A percentile compares a stretch with the other conserved stretches of the same genome.
These are phyloP conservation scores for Alectoria sarmentosa DNA, from an alignment of 495 filamentous ascomycete species.

Conservation along the genomic window DNA sequence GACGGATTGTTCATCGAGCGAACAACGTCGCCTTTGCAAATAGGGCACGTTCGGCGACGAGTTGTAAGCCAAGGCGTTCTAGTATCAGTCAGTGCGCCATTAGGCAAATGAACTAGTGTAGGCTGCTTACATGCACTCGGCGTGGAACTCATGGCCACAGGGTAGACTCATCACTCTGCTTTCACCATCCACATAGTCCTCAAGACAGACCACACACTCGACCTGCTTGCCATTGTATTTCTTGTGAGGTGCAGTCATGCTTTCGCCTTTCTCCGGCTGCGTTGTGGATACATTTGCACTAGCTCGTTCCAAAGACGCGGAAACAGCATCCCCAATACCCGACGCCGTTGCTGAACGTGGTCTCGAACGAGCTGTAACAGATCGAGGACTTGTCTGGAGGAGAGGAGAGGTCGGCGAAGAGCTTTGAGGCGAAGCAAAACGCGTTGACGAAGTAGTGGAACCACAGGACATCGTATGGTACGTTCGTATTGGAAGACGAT, in stretches of 20 bases:
- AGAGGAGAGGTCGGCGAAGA: constrained; percentile 72
- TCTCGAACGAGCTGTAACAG: constrained; percentile 42
- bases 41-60: constrained; percentile 88
- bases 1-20: constrained; percentile 44
- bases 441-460: constrained; percentile 48
- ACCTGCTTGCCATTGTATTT: constrained; percentile 82
- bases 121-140: constrained; percentile 89
- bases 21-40: constrained; percentile 97
- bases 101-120: neutral
- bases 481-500: constrained; percentile 86
- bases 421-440: constrained; percentile 47
- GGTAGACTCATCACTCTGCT: constrained; percentile 94
- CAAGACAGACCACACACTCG: constrained; percentile 95
- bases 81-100: constrained; percentile 23
- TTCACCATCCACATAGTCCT: constrained; percentile 94
- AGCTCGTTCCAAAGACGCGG: constrained; percentile 33
- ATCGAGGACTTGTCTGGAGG: constrained; percentile 40
- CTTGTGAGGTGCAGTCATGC: constrained; percentile 55
- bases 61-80: constrained; percentile 99
- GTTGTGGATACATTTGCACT: constrained; percentile 29
- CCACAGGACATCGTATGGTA: constrained; percentile 75
- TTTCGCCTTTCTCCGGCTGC: constrained; percentile 47
- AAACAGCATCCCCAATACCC: constrained; percentile 43
- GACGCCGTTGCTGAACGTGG: constrained; percentile 62
- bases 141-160: constrained; percentile 98